These are phyloP conservation scores for Monosporascus cannonballus DNA, from an alignment of 2,329 filamentous ascomycete species.

Conservation along the genomic window DNA sequence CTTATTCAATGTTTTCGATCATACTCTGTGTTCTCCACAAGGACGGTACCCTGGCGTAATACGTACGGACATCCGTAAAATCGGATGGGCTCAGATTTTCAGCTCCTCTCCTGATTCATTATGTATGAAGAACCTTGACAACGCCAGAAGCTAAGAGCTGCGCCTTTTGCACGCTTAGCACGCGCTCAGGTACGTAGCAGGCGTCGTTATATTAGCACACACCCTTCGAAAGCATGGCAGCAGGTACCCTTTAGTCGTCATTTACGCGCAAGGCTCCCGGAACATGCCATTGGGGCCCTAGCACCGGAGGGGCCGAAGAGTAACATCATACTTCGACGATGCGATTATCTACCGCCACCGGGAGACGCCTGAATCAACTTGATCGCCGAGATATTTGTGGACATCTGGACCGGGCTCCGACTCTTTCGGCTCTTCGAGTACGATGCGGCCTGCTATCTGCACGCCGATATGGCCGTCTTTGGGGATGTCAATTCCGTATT, in stretches of 20 bases:
- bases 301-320: conserved; percentile 32
- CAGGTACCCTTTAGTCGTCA: conserved; percentile 41
- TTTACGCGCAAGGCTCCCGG: conserved; percentile 38
- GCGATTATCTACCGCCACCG: conserved; percentile 34
- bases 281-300: conserved; percentile 33
- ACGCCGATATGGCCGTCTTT: conserved; percentile 45
- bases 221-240: conserved; percentile 39
- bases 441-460: conserved; percentile 41
- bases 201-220: conserved; percentile 43
- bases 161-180: conserved; percentile 43
- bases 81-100: too few species aligned
- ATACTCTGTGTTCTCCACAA: too few species aligned
- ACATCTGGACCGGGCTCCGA: conserved; percentile 51
- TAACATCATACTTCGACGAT: conserved; percentile 32
- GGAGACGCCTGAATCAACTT: conserved; percentile 27
- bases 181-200: conserved; percentile 45
- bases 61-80: too few species aligned
- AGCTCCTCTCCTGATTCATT: too few species aligned
- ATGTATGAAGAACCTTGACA: too few species aligned
- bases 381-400: conserved; percentile 44
- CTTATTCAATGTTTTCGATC: too few species aligned
- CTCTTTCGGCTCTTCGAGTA: conserved; percentile 39
- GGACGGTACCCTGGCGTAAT: too few species aligned
- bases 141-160: conserved; percentile 4
- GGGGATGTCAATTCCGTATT: conserved; percentile 39